A percentile compares a stretch with the other conserved stretches of the same genome.
Evolutionary conservation across 2,329 filamentous ascomycete species (phyloP).

Genomic region (Fusarium sp.): DNA sequence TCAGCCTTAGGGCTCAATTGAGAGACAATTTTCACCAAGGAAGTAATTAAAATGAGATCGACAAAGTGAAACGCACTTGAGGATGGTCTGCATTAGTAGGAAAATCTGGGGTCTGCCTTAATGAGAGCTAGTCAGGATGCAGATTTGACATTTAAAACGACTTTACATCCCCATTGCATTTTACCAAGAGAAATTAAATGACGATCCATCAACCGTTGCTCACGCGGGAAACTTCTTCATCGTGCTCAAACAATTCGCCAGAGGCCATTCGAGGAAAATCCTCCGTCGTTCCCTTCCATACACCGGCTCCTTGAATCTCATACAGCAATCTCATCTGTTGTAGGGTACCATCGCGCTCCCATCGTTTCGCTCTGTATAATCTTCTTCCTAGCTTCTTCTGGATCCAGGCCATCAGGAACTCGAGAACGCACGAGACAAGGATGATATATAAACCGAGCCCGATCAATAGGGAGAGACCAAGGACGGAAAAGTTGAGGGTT

Average conservation of each 20-base stretch:
- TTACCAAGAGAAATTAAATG: no score
- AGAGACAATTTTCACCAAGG: no score
- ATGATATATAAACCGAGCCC: background rate
- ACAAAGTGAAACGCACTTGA: no score
- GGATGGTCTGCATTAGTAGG: no score
- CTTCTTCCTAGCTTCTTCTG: background rate
- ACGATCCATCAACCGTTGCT: no score
- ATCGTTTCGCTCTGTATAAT: background rate
- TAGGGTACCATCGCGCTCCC: background rate
- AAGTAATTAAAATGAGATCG: no score
- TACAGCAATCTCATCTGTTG: background rate
- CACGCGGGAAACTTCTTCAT: background rate
- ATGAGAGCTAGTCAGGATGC: no score
- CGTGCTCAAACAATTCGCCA: background rate
- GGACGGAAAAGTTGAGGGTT: background rate
- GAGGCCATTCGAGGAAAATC: background rate
- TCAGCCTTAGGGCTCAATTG: no score
- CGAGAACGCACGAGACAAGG: background rate
- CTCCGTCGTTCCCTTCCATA: background rate
- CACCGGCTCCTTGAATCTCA: background rate
- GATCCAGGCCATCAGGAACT: background rate
- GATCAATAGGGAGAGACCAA: background rate
- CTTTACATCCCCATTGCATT: no score
- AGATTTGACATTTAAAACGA: no score
- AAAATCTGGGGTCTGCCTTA: no score